A percentile compares a stretch with the other conserved stretches of the same genome.
Conservation (phyloP, 2,329 filamentous ascomycete genomes). For the Atkinsonella texensis region DNA sequence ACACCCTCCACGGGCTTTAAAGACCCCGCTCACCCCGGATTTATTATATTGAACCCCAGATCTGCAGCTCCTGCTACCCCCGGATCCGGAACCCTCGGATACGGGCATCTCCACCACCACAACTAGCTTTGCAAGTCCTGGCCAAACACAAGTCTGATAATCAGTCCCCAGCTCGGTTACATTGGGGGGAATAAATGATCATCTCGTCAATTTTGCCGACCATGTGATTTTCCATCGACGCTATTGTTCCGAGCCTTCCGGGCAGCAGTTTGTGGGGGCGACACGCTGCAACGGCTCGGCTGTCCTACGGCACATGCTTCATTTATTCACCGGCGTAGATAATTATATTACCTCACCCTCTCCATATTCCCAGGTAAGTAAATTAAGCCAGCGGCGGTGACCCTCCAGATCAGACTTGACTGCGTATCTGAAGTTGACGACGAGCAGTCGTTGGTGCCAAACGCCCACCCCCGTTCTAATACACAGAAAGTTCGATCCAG, state of each 20-base stretch:
- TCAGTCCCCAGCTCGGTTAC: no score
- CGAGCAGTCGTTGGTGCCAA: background rate
- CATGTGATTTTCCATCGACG: background rate
- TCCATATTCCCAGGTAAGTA: no score
- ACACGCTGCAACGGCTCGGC: background rate
- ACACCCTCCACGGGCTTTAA: no score
- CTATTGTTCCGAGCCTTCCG: background rate
- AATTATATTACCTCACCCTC: background rate
- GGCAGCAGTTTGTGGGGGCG: background rate
- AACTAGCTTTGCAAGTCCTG: background rate
- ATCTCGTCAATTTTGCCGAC: background rate
- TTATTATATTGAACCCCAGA: background rate
- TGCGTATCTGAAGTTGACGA: no score
- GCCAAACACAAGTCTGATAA: background rate
- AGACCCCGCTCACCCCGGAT: background rate
- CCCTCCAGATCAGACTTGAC: no score
- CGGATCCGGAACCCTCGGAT: background rate
- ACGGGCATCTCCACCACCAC: background rate
- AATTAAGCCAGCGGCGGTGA: no score
- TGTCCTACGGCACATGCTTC: background rate
- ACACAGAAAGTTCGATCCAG: background rate
- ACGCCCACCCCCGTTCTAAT: background rate
- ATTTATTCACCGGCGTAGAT: background rate
- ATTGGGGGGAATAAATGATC: no score
- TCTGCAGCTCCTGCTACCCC: background rate